Evolutionary conservation across 2,329 filamentous ascomycete genomes (phyloP).

Genomic region (Colletotrichum sp.): DNA sequence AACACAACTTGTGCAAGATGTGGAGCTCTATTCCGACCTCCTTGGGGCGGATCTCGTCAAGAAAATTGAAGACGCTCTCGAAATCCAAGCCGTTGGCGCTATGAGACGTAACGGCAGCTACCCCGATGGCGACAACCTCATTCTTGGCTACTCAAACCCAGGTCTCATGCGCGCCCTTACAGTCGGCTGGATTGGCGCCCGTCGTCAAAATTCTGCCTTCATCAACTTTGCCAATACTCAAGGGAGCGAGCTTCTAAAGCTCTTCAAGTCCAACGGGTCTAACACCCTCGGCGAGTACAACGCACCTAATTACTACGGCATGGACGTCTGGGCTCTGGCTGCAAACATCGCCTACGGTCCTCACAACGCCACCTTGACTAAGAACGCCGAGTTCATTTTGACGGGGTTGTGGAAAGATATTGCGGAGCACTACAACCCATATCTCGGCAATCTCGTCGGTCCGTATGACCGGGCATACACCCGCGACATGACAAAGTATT

Average conservation of each 20-base stretch:
- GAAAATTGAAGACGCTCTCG: conserved; percentile 40
- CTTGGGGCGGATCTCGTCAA: conserved; percentile 33
- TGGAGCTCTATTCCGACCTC: conserved; percentile 37
- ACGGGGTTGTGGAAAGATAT: conserved; percentile 37
- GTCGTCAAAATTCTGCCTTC: conserved; percentile 38
- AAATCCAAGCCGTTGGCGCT: conserved; percentile 38
- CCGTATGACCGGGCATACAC: conserved; percentile 43
- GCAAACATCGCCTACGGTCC: conserved; percentile 41
- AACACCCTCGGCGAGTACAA: conserved; percentile 43
- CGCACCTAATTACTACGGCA: conserved; percentile 44
- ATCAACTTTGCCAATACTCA: conserved; percentile 39
- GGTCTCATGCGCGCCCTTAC: conserved; percentile 42
- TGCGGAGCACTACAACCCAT: conserved; percentile 39
- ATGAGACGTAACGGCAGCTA: conserved; percentile 45
- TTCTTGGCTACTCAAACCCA: conserved; percentile 45
- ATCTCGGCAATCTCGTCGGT: conserved; percentile 36
- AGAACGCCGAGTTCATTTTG: conserved; percentile 32
- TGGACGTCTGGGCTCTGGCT: conserved; percentile 43
- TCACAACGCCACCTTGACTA: conserved; percentile 30
- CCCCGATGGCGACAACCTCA: conserved; percentile 41
- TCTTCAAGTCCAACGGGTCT: conserved; percentile 34
- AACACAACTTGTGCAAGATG: conserved; percentile 37
- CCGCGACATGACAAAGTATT: conserved; percentile 42
- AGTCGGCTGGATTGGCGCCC: conserved; percentile 45
- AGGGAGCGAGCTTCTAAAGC: conserved; percentile 30